Percentiles rank a stretch among this genome's conserved stretches.
These are phyloP conservation scores for Tuber melanosporum DNA, from an alignment of 495 filamentous ascomycete species.

Conservation along the genomic window DNA sequence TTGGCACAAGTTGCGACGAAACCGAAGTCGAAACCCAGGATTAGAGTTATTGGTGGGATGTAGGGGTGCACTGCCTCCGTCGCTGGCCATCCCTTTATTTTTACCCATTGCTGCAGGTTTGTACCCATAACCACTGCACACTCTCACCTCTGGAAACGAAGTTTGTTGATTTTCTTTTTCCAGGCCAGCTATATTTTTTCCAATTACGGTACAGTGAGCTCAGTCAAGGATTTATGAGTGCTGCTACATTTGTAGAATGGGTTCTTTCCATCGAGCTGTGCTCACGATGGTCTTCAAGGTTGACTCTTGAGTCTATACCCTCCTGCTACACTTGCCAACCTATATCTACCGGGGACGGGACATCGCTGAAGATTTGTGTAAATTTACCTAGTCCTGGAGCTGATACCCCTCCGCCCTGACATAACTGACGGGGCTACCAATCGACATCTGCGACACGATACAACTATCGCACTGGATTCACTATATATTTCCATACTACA, in stretches of 20 bases:
- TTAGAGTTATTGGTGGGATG: constrained; percentile 21
- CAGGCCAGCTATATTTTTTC: not conserved
- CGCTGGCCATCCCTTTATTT: not conserved
- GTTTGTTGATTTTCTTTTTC: not conserved
- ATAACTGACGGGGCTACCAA: not conserved
- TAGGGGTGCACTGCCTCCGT: not conserved
- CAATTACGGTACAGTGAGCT: not conserved
- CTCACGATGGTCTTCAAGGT: not conserved
- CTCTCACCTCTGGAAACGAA: not conserved
- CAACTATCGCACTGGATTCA: not conserved
- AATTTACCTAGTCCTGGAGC: not conserved
- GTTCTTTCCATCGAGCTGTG: not conserved
- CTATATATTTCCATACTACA: not conserved
- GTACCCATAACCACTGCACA: not conserved
- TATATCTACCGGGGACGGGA: not conserved
- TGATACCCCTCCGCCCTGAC: not conserved
- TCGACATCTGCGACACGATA: not conserved
- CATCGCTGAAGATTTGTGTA: not conserved
- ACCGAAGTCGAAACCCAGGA: constrained; percentile 28
- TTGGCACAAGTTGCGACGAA: constrained; percentile 33
- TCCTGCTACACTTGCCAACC: not conserved
- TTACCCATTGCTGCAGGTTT: not conserved
- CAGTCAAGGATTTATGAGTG: not conserved
- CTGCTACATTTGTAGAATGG: not conserved
- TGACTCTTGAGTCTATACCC: not conserved